Evolutionary conservation across 306 rosid genomes (phyloP).

Genomic region (Citrullus colocynthis): DNA sequence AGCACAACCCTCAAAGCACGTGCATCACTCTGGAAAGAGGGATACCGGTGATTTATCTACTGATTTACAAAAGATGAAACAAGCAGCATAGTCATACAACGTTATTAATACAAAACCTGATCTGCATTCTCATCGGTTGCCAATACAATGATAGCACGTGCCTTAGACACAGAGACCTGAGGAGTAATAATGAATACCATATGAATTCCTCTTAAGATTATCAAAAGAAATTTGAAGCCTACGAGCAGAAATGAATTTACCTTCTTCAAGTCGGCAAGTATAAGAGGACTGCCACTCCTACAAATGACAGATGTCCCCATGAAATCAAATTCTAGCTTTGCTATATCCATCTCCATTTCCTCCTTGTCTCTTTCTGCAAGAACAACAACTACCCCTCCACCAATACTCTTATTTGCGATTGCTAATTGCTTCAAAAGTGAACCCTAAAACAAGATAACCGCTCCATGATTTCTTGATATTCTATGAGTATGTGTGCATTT

Average conservation of each 20-base stretch:
- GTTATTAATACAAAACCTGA: conserved; percentile 44
- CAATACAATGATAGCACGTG: conserved; percentile 93
- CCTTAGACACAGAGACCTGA: conserved; percentile 95
- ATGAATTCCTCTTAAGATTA: background rate
- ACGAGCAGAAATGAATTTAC: conserved; percentile 15
- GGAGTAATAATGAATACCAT: background rate
- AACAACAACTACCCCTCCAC: conserved; percentile 89
- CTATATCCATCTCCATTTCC: conserved; percentile 94
- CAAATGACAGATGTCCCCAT: conserved; percentile 97
- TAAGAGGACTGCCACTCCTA: conserved; percentile 98
- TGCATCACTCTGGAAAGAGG: conserved; percentile 75
- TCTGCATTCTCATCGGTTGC: conserved; percentile 94
- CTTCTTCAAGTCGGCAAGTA: conserved; percentile 92
- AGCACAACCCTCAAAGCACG: conserved; percentile 97
- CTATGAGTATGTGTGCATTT: background rate
- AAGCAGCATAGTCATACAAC: conserved; percentile 4
- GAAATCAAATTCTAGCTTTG: conserved; percentile 89
- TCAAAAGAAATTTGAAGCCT: background rate
- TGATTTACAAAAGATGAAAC: background rate
- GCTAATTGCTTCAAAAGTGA: conserved; percentile 96
- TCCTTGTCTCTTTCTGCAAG: conserved; percentile 99
- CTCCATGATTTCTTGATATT: conserved; percentile 6
- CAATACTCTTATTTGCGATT: conserved; percentile 87
- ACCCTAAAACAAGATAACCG: conserved; percentile 42
- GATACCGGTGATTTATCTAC: conserved; percentile 9